phyloP scores from a whole-genome alignment of 495 filamentous ascomycete species.

The Penicillium ochrochloron region DNA sequence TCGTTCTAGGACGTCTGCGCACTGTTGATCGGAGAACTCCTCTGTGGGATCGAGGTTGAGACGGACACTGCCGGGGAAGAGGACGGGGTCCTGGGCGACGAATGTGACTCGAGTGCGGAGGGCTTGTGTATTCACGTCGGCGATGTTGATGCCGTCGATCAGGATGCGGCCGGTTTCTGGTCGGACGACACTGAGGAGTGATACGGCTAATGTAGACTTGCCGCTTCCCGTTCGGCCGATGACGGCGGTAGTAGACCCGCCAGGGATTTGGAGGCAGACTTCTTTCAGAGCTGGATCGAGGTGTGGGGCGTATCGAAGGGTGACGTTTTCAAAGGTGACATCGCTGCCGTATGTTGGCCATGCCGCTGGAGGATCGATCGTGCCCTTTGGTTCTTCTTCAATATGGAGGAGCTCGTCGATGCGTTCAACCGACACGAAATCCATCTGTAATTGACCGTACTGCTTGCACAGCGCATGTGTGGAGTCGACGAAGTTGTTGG shows the following conservation, averaged over 20 bases:
- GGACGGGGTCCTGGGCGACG: conserved; percentile 66
- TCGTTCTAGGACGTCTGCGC: conserved; percentile 52
- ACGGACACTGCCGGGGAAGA: conserved; percentile 65
- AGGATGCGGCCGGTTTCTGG: conserved; percentile 60
- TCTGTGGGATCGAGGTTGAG: conserved; percentile 59
- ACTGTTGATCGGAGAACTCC: conserved; percentile 55
- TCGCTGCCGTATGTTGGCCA: conserved; percentile 74
- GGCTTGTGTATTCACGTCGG: conserved; percentile 61
- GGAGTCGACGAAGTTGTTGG: conserved; percentile 57
- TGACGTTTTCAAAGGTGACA: conserved; percentile 76
- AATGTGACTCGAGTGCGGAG: conserved; percentile 64
- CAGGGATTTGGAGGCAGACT: conserved; percentile 70
- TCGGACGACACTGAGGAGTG: conserved; percentile 60
- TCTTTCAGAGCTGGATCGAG: conserved; percentile 69
- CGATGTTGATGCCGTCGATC: conserved; percentile 64
- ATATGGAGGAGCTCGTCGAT: conserved; percentile 77
- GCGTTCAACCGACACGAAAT: conserved; percentile 85
- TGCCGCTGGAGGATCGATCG: conserved; percentile 67
- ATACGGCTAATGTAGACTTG: conserved; percentile 69
- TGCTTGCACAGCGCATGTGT: conserved; percentile 74
- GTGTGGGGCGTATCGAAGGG: conserved; percentile 75
- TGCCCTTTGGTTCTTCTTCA: conserved; percentile 71
- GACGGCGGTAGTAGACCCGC: conserved; percentile 69
- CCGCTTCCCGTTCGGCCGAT: conserved; percentile 69
- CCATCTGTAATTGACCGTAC: conserved; percentile 85